phyloP scores from a whole-genome alignment of 345 rosid genomes.

The Salix suchowensis region DNA sequence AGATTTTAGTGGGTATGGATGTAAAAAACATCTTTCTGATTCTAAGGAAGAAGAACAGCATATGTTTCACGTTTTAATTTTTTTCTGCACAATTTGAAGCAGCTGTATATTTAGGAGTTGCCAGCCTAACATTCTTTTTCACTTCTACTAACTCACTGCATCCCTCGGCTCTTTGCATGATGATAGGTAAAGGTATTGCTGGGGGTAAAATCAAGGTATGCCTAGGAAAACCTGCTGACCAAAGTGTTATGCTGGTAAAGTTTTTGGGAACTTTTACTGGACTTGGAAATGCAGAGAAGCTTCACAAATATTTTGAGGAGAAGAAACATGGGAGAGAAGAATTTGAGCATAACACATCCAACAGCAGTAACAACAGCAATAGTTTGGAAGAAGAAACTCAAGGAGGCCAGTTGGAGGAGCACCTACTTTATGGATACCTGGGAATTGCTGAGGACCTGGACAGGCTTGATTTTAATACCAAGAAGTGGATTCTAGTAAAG shows the following conservation, averaged over 20 bases:
- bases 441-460: constrained; percentile 59
- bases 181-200: constrained; percentile 44
- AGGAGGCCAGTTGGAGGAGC: constrained; percentile 39
- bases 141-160: background rate
- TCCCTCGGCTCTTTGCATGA: background rate
- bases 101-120: background rate
- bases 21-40: background rate
- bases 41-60: background rate
- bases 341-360: constrained; percentile 24
- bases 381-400: constrained; percentile 5
- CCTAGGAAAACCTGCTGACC: constrained; percentile 53
- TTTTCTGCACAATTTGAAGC: background rate
- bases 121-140: background rate
- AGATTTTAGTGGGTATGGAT: constrained; percentile 1
- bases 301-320: constrained; percentile 39
- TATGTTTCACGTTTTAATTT: background rate
- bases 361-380: constrained; percentile 2
- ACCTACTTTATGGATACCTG: constrained; percentile 42
- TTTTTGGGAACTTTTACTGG: constrained; percentile 49
- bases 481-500: constrained; percentile 37
- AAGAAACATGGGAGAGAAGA: constrained; percentile 43
- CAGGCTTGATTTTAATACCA: constrained; percentile 43
- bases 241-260: constrained; percentile 47
- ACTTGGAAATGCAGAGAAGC: constrained; percentile 42
- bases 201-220: constrained; percentile 47